These are phyloP conservation scores for Penicillium fuscoglaucum DNA, from an alignment of 2,329 filamentous ascomycete species.

Conservation along the genomic window DNA sequence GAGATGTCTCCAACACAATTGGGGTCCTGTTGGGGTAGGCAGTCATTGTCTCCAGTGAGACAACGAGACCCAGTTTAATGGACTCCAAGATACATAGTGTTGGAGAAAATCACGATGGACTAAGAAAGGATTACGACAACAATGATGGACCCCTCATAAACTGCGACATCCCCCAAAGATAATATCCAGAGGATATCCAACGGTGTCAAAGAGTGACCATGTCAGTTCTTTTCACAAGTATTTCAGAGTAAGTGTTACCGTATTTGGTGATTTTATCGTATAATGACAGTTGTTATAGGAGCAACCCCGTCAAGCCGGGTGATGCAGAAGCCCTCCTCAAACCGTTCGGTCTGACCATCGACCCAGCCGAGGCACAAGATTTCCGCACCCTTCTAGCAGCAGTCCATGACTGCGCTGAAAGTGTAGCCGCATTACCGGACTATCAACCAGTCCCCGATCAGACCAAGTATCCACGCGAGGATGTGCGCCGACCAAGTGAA, in stretches of 20 bases:
- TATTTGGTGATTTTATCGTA: neutral
- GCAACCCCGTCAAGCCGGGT: constrained; percentile 45
- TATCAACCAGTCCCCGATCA: constrained; percentile 48
- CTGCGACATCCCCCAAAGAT: constrained; percentile 4
- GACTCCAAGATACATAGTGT: neutral
- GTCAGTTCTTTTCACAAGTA: constrained; percentile 34
- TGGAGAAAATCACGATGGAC: constrained; percentile 7
- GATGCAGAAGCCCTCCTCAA: constrained; percentile 42
- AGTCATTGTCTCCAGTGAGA: neutral
- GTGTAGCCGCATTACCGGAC: constrained; percentile 48
- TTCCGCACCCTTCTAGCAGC: constrained; percentile 53
- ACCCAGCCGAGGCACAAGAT: constrained; percentile 43
- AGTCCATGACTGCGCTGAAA: constrained; percentile 54
- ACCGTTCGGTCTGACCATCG: constrained; percentile 41
- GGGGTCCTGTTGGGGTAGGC: constrained; percentile 4
- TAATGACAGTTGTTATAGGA: constrained; percentile 10
- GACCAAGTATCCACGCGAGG: constrained; percentile 48
- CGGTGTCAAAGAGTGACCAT: constrained; percentile 13
- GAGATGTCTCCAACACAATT: constrained; percentile 2
- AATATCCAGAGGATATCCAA: neutral
- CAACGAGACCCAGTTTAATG: constrained; percentile 1
- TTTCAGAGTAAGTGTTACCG: constrained; percentile 24
- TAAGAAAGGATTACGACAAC: neutral
- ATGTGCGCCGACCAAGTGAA: constrained; percentile 42
- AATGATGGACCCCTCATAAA: constrained; percentile 1